Percentiles rank a stretch among this genome's conserved stretches.
Conservation (phyloP, 805 yeast genomes). For the Schizosaccharomyces lindneri region DNA sequence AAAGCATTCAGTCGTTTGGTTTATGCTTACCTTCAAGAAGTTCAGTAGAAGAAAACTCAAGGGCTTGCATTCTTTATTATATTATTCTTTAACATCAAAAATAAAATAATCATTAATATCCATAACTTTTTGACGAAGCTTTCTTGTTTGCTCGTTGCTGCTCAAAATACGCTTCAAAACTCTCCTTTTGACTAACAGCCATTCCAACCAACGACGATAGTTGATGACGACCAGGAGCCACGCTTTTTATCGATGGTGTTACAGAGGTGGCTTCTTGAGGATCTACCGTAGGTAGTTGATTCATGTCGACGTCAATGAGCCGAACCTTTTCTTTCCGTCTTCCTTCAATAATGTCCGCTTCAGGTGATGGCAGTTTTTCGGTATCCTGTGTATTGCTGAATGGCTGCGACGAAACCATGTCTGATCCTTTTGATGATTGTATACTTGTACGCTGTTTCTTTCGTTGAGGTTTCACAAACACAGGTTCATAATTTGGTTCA, state of each 20-base stretch:
- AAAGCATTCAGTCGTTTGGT: too few relatives aligned
- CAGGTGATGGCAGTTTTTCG: too few relatives aligned
- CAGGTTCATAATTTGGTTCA: too few relatives aligned
- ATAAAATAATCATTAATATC: neutral
- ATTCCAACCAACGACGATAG: neutral
- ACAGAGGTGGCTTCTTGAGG: neutral
- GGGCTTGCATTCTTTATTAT: too few relatives aligned
- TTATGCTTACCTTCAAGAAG: too few relatives aligned
- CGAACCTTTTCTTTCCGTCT: neutral
- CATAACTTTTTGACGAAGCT: neutral
- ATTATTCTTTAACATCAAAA: neutral
- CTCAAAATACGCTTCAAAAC: neutral
- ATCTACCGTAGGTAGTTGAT: neutral
- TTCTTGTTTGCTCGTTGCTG: slow-evolving; percentile 1
- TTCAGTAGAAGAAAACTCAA: too few relatives aligned
- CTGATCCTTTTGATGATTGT: too few relatives aligned
- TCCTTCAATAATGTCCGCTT: neutral
- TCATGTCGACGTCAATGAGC: neutral
- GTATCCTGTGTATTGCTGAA: too few relatives aligned
- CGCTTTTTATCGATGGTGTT: neutral
- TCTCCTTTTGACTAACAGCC: slow-evolving; percentile 1
- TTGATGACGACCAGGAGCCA: slow-evolving; percentile 3
- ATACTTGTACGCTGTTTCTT: too few relatives aligned
- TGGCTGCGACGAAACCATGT: too few relatives aligned
- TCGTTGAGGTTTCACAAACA: too few relatives aligned